Evolutionary conservation across 2,329 filamentous ascomycete species (phyloP).

Genomic region (Colletotrichum cereale): DNA sequence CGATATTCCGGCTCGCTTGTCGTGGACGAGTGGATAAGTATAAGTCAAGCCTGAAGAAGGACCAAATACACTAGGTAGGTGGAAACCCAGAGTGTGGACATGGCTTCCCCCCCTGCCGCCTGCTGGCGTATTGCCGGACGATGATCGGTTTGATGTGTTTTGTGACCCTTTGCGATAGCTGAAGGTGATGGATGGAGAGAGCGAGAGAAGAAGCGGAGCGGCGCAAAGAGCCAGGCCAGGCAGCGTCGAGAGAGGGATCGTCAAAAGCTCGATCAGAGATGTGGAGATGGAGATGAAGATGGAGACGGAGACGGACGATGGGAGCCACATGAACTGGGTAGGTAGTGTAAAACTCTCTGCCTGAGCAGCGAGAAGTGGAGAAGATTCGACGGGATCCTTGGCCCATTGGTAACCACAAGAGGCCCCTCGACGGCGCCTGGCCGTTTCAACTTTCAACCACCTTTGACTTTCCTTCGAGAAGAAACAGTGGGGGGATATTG

Average conservation of each 20-base stretch:
- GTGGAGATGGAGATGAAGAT: slow-evolving; percentile 1
- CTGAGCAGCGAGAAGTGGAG: slow-evolving; percentile 4
- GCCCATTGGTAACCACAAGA: background rate
- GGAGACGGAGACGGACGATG: background rate
- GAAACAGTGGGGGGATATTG: slow-evolving; percentile 13
- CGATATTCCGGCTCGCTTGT: slow-evolving; percentile 1
- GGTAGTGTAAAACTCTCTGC: background rate
- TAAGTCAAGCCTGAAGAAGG: background rate
- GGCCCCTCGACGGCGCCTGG: slow-evolving; percentile 19
- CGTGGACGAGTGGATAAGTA: background rate
- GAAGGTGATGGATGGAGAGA: background rate
- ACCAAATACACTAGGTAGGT: background rate
- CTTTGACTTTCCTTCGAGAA: slow-evolving; percentile 25
- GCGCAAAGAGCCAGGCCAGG: background rate
- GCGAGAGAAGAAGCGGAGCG: background rate
- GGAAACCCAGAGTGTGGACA: background rate
- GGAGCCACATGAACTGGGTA: background rate
- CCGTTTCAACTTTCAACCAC: slow-evolving; percentile 29
- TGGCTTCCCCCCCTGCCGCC: background rate
- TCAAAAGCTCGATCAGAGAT: slow-evolving; percentile 32
- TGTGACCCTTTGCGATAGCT: slow-evolving; percentile 20
- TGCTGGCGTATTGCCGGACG: background rate
- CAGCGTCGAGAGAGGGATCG: slow-evolving; percentile 12
- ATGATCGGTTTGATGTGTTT: slow-evolving; percentile 30
- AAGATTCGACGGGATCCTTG: background rate